phyloP scores from a whole-genome alignment of 2,329 filamentous ascomycete genomes.

The Incumbomyces lentus region DNA sequence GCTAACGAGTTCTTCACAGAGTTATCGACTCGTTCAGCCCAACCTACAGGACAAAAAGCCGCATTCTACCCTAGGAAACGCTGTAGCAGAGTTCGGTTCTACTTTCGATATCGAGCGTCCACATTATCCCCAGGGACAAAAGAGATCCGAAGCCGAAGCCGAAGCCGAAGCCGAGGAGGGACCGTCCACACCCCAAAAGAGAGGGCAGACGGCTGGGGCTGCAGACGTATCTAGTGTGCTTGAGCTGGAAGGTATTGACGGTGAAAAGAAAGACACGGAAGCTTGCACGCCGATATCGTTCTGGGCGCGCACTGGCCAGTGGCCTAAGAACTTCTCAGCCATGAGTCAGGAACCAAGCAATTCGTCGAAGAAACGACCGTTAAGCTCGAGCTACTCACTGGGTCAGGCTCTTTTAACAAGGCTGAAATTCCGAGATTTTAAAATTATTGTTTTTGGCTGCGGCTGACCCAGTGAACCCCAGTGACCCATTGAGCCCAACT shows the following conservation, averaged over 20 bases:
- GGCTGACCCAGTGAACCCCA: too few species aligned
- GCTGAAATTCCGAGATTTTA: too few species aligned
- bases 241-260: neutral
- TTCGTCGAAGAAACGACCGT: slow-evolving; percentile 3
- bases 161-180: neutral
- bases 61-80: neutral
- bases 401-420: too few species aligned
- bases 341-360: slow-evolving; percentile 4
- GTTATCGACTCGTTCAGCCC: neutral
- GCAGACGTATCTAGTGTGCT: neutral
- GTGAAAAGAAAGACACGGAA: neutral
- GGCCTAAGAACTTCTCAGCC: slow-evolving; percentile 3
- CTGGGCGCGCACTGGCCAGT: slow-evolving; percentile 1
- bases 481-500: too few species aligned
- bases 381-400: neutral
- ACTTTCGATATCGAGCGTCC: neutral
- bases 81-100: slow-evolving; percentile 2
- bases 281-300: neutral
- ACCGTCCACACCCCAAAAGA: neutral
- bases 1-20: slow-evolving; percentile 1
- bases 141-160: neutral
- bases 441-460: too few species aligned
- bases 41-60: neutral
- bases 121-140: neutral
- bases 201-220: neutral